These are phyloP conservation scores for Lomentospora prolificans DNA, from an alignment of 2,329 filamentous ascomycete genomes.

Conservation along the genomic window DNA sequence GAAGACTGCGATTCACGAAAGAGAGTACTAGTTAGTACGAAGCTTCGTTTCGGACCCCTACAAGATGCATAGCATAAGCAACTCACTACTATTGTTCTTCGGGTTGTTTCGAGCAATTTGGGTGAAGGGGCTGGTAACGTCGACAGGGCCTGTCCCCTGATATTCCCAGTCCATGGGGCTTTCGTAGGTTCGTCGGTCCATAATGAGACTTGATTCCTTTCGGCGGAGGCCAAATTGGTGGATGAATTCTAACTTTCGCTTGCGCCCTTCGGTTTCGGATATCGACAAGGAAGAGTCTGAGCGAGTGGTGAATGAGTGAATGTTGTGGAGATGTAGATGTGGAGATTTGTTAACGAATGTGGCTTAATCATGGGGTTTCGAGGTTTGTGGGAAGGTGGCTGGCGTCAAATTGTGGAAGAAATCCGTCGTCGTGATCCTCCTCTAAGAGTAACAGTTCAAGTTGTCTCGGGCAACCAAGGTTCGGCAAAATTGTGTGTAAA, in stretches of 20 bases:
- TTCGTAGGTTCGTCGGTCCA: constrained; percentile 48
- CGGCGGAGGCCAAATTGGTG: not conserved
- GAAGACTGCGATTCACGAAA: no score
- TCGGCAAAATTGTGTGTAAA: not conserved
- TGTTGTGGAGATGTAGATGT: no score
- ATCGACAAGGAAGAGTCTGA: no score
- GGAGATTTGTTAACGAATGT: no score
- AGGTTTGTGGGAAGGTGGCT: no score
- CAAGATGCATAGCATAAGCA: not conserved
- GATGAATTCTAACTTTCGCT: not conserved
- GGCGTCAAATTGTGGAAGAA: no score
- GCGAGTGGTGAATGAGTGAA: not conserved
- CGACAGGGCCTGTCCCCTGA: constrained; percentile 45
- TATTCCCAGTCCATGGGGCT: constrained; percentile 60
- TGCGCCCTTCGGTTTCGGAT: no score
- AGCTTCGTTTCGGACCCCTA: constrained; percentile 14
- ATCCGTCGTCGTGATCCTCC: not conserved
- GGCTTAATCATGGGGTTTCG: no score
- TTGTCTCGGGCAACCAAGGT: constrained; percentile 1
- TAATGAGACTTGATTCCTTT: constrained; percentile 16
- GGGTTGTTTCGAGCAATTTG: constrained; percentile 34
- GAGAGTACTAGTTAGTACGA: constrained; percentile 1
- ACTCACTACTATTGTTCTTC: constrained; percentile 26
- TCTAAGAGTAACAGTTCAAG: not conserved
- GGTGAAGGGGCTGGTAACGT: constrained; percentile 52